A percentile compares a stretch with the other conserved stretches of the same genome.
These are phyloP conservation scores for Pseudogymnoascus sp. DNA, from an alignment of 2,329 filamentous ascomycete genomes.

Conservation along the genomic window DNA sequence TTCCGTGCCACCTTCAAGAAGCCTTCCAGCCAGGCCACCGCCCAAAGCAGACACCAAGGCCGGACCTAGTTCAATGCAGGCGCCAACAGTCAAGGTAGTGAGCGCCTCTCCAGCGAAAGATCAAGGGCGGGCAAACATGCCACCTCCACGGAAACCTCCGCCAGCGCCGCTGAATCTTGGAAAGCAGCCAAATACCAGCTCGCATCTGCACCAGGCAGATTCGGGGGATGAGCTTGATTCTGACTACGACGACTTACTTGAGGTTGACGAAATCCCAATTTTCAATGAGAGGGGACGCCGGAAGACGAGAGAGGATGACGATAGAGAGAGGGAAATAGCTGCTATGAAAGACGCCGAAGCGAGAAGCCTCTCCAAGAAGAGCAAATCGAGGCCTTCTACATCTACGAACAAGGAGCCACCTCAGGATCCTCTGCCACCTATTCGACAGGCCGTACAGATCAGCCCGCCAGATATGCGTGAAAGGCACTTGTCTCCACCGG, in stretches of 20 bases:
- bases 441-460: constrained; percentile 30
- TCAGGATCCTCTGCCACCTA: constrained; percentile 34
- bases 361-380: constrained; percentile 68
- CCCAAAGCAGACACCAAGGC: constrained; percentile 23
- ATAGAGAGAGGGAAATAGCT: constrained; percentile 65
- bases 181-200: constrained; percentile 33
- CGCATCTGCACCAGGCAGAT: constrained; percentile 37
- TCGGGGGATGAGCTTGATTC: constrained; percentile 62
- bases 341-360: constrained; percentile 59
- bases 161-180: constrained; percentile 75
- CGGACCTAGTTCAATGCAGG: neutral
- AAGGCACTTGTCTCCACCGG: constrained; percentile 28
- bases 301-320: constrained; percentile 82
- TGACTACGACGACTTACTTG: constrained; percentile 73
- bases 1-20: constrained; percentile 49
- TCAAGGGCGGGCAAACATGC: constrained; percentile 38
- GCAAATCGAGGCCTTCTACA: constrained; percentile 36
- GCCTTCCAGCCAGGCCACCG: constrained; percentile 38
- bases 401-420: constrained; percentile 20
- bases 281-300: constrained; percentile 61
- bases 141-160: constrained; percentile 69
- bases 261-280: constrained; percentile 55
- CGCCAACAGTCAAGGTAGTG: constrained; percentile 14
- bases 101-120: neutral
- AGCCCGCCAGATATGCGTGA: constrained; percentile 26